A percentile compares a stretch with the other conserved stretches of the same genome.
Conservation (phyloP, 2,329 filamentous ascomycete species). For the Tolypocladium amazonense region DNA sequence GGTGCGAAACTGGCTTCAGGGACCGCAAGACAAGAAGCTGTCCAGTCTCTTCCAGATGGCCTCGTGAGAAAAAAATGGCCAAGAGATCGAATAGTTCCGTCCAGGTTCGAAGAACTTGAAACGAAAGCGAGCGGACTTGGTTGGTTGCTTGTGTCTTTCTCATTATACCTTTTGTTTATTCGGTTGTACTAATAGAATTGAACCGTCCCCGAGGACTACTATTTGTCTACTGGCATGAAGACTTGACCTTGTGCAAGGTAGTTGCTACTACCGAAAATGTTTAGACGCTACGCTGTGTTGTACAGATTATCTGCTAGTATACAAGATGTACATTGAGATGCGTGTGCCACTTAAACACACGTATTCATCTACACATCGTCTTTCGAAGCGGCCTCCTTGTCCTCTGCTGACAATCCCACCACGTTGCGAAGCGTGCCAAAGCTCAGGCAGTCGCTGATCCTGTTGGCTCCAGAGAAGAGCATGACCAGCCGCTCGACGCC, state of each 20-base stretch:
- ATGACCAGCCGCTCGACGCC: constrained; percentile 87
- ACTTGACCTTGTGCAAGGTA: background rate
- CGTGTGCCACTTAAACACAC: background rate
- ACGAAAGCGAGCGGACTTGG: background rate
- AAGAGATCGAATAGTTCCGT: background rate
- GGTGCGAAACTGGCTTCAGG: constrained; percentile 22
- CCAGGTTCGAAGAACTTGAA: background rate
- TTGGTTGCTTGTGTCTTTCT: background rate
- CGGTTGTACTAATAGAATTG: constrained; percentile 6
- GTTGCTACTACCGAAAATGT: background rate
- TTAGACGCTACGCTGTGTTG: background rate
- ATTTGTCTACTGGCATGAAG: no score
- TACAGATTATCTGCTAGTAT: background rate
- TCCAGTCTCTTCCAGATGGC: constrained; percentile 13
- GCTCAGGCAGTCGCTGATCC: constrained; percentile 76
- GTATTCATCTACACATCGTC: background rate
- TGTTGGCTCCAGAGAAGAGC: constrained; percentile 68
- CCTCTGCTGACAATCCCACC: constrained; percentile 35
- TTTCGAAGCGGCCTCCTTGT: constrained; percentile 7
- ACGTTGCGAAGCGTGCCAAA: constrained; percentile 78
- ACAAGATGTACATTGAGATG: background rate
- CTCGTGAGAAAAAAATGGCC: background rate
- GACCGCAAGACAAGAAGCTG: constrained; percentile 6
- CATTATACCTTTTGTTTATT: background rate
- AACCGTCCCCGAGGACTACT: background rate